A percentile compares a stretch with the other conserved stretches of the same genome.
phyloP scores from a whole-genome alignment of 371 early-diverging fungal species.

The Actinomortierella ambigua region DNA sequence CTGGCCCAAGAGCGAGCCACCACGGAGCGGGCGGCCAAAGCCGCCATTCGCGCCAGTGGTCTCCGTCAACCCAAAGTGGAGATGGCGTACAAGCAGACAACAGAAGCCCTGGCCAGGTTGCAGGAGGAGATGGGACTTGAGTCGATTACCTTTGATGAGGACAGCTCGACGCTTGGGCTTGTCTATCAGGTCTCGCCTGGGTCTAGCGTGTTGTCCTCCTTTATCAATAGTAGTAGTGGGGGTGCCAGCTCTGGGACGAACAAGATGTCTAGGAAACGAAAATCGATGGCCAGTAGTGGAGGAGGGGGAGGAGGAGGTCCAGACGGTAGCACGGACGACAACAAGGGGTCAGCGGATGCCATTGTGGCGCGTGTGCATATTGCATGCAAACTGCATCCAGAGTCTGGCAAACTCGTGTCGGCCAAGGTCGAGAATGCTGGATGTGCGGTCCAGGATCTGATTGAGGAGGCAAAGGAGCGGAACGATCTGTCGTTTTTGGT shows the following conservation, averaged over 20 bases:
- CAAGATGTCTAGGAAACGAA: slow-evolving; percentile 7
- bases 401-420: slow-evolving; percentile 27
- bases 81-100: slow-evolving; percentile 27
- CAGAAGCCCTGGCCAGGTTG: slow-evolving; percentile 22
- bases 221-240: background rate
- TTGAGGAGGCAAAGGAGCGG: slow-evolving; percentile 30
- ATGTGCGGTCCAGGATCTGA: slow-evolving; percentile 40
- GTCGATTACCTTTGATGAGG: slow-evolving; percentile 26
- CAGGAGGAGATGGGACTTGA: slow-evolving; percentile 41
- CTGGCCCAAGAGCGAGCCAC: slow-evolving; percentile 14
- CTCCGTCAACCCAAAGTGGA: slow-evolving; percentile 37
- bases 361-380: slow-evolving; percentile 1
- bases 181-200: slow-evolving; percentile 31
- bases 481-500: slow-evolving; percentile 43
- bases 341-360: too few relatives aligned
- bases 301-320: too few relatives aligned
- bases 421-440: slow-evolving; percentile 33
- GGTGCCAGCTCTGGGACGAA: slow-evolving; percentile 5
- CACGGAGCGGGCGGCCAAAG: slow-evolving; percentile 30
- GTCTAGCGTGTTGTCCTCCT: slow-evolving; percentile 4
- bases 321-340: too few relatives aligned
- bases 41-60: slow-evolving; percentile 32
- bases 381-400: slow-evolving; percentile 27
- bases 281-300: slow-evolving; percentile 10
- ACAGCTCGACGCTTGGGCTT: slow-evolving; percentile 19